Base-by-base conservation (phyloP, 2,329 filamentous ascomycete genomes). In the Hypoxylon sp. region DNA sequence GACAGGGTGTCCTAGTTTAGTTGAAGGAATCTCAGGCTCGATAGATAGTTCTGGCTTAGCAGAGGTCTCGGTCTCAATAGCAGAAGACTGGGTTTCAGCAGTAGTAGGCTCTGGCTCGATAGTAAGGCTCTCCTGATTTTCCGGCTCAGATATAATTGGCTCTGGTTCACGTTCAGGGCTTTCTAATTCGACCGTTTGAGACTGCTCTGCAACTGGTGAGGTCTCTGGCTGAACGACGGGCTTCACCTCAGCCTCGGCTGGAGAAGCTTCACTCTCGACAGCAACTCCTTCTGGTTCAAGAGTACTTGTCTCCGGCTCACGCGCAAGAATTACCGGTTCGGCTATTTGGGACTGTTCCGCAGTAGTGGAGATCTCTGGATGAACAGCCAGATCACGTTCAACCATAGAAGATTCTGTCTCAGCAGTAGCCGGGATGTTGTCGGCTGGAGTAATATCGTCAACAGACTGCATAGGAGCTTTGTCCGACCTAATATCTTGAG, bases 381-480 rank as follows among this genome's bases (percentile, higher is more conserved):
- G 37, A 11, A 30, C 29, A 27, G 21, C 11, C 1, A n/a, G 8
- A 5, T 46, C 43, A 8, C 21, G 9, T 34, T 63, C 54, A 34
- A 50, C 19, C 16, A 27, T 7, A 43, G 29, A 5, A 14, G 53
- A 7, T 14, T 55, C 46, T 37, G 46, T 37, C 21, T 54, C 16
- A 45, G 19, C 14, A 50, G 21, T n/a, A 14, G 14, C 32, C 6
- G 16, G 41, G 7, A 32, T 27, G 25, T 14, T 29, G 19, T 62
- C 23, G n/a, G 23, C 39, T n/a, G 57, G 47, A 43, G 57, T 6
- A 34, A 14, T n/a, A n/a, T 61, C 53, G 27, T 58, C 55, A 27
- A 50, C 32, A n/a, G 16, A 45, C 23, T 56, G 57, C 30, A n/a
- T 23, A 9, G 58, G 43, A 37, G 43, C 9, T 56, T 64, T 55